Evolutionary conservation across 768 basidiomycete species (phyloP).

Genomic region (Agaricus sinodeliciosus): DNA sequence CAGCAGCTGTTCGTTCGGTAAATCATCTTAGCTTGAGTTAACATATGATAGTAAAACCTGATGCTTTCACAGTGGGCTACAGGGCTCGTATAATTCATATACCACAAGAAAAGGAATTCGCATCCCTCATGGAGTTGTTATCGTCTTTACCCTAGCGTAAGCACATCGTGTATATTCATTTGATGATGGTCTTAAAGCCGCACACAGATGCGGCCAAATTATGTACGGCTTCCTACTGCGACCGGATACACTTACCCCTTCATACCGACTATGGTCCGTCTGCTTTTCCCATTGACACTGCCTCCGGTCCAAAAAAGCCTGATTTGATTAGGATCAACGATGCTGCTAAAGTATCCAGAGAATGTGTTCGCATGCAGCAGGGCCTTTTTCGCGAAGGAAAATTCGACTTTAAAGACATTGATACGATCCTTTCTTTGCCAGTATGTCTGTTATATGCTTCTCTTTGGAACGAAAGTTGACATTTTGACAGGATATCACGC

Average conservation of each 20-base stretch:
- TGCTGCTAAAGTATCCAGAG: conserved; percentile 57
- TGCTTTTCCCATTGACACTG: neutral
- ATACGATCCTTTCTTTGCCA: conserved; percentile 41
- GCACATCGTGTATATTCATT: conserved; percentile 14
- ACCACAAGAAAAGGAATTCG: conserved; percentile 58
- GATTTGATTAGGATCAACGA: conserved; percentile 51
- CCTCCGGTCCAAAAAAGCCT: neutral
- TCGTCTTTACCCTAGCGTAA: conserved; percentile 75
- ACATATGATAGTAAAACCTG: neutral
- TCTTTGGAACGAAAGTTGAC: neutral
- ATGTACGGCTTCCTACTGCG: conserved; percentile 70
- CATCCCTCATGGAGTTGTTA: conserved; percentile 77
- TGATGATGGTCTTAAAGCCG: neutral
- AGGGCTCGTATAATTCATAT: conserved; percentile 82
- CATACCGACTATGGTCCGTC: conserved; percentile 67
- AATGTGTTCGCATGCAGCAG: conserved; percentile 55
- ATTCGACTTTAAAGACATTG: conserved; percentile 51
- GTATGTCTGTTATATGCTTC: conserved; percentile 26
- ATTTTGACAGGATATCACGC: conserved; percentile 43
- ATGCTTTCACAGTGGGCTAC: conserved; percentile 57
- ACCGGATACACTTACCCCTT: conserved; percentile 78
- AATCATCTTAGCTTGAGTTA: conserved; percentile 17
- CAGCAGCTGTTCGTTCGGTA: conserved; percentile 89
- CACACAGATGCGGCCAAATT: conserved; percentile 73
- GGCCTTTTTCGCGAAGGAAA: conserved; percentile 50